Evolutionary conservation across 2,329 filamentous ascomycete genomes (phyloP).

Genomic region (Parastagonospora avenae): DNA sequence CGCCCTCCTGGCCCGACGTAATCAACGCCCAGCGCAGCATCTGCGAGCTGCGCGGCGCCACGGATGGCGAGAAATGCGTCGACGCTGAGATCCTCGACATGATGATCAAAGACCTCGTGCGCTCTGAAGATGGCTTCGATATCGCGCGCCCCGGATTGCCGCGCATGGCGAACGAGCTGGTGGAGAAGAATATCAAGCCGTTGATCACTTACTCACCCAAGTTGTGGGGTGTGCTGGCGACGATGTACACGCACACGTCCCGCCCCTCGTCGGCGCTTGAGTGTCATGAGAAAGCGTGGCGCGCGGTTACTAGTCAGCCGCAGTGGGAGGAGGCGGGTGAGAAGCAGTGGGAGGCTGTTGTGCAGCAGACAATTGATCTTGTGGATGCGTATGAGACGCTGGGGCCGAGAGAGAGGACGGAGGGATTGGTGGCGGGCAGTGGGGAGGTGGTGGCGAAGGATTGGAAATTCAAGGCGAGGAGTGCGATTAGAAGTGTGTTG

Average conservation of each 20-base stretch:
- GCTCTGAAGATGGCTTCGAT: slow-evolving; percentile 48
- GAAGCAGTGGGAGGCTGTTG: slow-evolving; percentile 72
- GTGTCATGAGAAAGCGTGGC: slow-evolving; percentile 88
- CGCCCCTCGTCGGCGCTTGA: slow-evolving; percentile 76
- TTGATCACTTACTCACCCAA: slow-evolving; percentile 80
- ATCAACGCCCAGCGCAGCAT: slow-evolving; percentile 75
- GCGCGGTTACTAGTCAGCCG: slow-evolving; percentile 66
- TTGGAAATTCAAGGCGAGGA: slow-evolving; percentile 90
- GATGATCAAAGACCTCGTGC: slow-evolving; percentile 72
- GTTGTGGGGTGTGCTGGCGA: slow-evolving; percentile 77
- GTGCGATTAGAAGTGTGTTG: slow-evolving; percentile 81
- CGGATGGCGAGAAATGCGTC: slow-evolving; percentile 75
- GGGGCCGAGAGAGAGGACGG: slow-evolving; percentile 54
- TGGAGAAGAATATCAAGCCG: slow-evolving; percentile 77
- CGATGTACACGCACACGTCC: slow-evolving; percentile 73
- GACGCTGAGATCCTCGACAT: slow-evolving; percentile 74
- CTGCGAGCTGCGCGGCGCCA: slow-evolving; percentile 70
- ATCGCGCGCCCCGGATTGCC: slow-evolving; percentile 56
- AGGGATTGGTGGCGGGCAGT: slow-evolving; percentile 55
- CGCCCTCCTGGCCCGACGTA: slow-evolving; percentile 76
- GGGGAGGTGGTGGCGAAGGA: slow-evolving; percentile 71
- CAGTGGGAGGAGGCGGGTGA: slow-evolving; percentile 63
- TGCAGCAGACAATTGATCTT: slow-evolving; percentile 78
- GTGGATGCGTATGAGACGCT: slow-evolving; percentile 84
- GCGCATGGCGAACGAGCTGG: slow-evolving; percentile 69